A percentile compares a stretch with the other conserved stretches of the same genome.
Evolutionary conservation across 1,139 yeast species (phyloP).

Genomic region (Yamadazyma atmosphaerica): DNA sequence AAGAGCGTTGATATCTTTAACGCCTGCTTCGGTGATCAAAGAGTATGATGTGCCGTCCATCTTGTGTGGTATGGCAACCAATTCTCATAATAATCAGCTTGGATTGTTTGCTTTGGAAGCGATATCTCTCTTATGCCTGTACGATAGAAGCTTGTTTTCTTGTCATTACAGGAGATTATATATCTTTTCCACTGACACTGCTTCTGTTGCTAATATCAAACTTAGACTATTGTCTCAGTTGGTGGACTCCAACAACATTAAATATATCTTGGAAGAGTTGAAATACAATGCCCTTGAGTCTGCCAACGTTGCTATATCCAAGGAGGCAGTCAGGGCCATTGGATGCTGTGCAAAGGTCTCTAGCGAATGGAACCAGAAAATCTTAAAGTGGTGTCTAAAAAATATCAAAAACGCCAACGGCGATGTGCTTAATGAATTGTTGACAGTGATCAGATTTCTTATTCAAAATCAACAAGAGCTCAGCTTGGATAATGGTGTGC

Average conservation of each 20-base stretch:
- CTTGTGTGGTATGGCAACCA: conserved; percentile 42
- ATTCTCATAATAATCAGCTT: conserved; percentile 31
- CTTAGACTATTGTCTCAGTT: conserved; percentile 63
- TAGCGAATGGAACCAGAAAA: conserved; percentile 33
- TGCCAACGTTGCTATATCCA: conserved; percentile 34
- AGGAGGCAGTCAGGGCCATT: conserved; percentile 58
- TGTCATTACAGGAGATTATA: conserved; percentile 53
- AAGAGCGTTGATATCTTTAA: conserved; percentile 53
- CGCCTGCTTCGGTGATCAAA: conserved; percentile 51
- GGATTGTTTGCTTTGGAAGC: conserved; percentile 42
- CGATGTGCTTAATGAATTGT: conserved; percentile 53
- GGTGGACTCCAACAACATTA: conserved; percentile 53
- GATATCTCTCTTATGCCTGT: conserved; percentile 33
- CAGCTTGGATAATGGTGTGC: conserved; percentile 8
- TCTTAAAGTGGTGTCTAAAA: conserved; percentile 44
- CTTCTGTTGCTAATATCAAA: conserved; percentile 51
- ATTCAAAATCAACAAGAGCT: conserved; percentile 54
- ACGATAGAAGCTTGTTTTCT: conserved; percentile 47
- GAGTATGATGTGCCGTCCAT: conserved; percentile 51
- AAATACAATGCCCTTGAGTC: conserved; percentile 59
- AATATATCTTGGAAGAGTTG: conserved; percentile 61
- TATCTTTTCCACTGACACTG: conserved; percentile 58
- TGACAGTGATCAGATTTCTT: conserved; percentile 68
- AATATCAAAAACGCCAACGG: conserved; percentile 32
- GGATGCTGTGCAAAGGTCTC: conserved; percentile 51